Base-by-base conservation (phyloP, 1,139 yeast genomes). In the Lodderomyces metapsilosis region DNA sequence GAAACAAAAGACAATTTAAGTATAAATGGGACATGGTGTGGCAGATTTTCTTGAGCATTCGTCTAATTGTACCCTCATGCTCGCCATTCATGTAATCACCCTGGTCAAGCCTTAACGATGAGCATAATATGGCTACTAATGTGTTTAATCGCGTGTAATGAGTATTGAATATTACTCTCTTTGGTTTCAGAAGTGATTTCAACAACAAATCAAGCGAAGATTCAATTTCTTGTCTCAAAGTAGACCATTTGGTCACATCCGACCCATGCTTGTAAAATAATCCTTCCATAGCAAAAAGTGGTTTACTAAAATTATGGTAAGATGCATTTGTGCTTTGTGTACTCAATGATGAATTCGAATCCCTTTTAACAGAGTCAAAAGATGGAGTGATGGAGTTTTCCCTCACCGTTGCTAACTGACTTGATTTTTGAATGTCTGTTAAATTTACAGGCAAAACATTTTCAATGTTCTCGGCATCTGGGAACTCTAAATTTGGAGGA, bases 171-270 rank as follows among this genome's bases (percentile, higher is more conserved):
- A 76, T 58, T 36, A 70, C 71, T 40, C 75, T 73, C 48, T 77
- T 74, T 33, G 68, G 66, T 34, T 74, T 77, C 31, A 64, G 64
- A 17, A 84, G 59, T 1, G 83, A 73, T 41, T 73, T 76, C 39
- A 71, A 55, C 0, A 78, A 61, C 42, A 76, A 54, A 34, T 74
- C 76, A 28, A 81, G 59, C 33, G 76, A 64, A 45, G 67, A 69
- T 9, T 68, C 58, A 40, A 81, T 68, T 9, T 69, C 64, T 37
- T 73, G 74, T 37, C 68, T 62, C 30, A 82, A 56, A 13, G 72
- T 76, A 2, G 75, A 64, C 89, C 89, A 84, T 8, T 68, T 65
- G n/a, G 69, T 61, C 20, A 82, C 61, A 56, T 84, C 91, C 1
- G 74, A 60, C 5, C 78, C 71, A 43, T 79, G 80, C 40, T 68